Conservation (phyloP, 805 yeast species). For the Metschnikowia bowlesiae region DNA sequence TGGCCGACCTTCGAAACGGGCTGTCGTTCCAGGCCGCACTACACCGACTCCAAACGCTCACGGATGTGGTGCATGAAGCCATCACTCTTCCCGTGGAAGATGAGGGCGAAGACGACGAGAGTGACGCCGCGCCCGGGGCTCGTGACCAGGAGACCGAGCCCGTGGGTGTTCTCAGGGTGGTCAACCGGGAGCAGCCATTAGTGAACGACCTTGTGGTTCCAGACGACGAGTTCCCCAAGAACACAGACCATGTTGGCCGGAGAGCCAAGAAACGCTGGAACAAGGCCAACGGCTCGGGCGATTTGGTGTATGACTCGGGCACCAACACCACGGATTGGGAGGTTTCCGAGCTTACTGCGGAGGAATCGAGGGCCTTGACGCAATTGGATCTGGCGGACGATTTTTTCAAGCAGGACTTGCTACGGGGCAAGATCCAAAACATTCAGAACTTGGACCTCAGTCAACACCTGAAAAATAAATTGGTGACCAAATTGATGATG, state of each 20-base stretch:
- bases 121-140: conserved; percentile 26
- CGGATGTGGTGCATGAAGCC: conserved; percentile 43
- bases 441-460: conserved; percentile 39
- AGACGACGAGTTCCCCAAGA: conserved; percentile 24
- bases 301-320: conserved; percentile 10
- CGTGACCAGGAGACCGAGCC: conserved; percentile 43
- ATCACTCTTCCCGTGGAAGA: conserved; percentile 51
- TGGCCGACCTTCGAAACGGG: conserved; percentile 42
- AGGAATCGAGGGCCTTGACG: conserved; percentile 34
- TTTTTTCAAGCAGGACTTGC: conserved; percentile 32
- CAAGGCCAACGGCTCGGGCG: conserved; percentile 8
- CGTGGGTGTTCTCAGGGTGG: conserved; percentile 48
- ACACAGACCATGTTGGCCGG: not conserved
- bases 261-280: conserved; percentile 6
- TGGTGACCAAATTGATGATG: conserved; percentile 66
- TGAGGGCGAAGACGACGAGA: conserved; percentile 20
- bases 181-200: conserved; percentile 44
- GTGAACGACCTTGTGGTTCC: conserved; percentile 52
- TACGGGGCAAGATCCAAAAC: conserved; percentile 47
- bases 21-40: conserved; percentile 48
- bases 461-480: conserved; percentile 42
- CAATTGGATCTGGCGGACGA: conserved; percentile 34
- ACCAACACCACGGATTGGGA: conserved; percentile 15
- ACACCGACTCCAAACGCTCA: conserved; percentile 46
- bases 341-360: conserved; percentile 34